Evolutionary conservation across 148 eudicot genomes (phyloP), one percentile per base, ranked within the genome.

Genomic region (Heliosperma pusillum): DNA sequence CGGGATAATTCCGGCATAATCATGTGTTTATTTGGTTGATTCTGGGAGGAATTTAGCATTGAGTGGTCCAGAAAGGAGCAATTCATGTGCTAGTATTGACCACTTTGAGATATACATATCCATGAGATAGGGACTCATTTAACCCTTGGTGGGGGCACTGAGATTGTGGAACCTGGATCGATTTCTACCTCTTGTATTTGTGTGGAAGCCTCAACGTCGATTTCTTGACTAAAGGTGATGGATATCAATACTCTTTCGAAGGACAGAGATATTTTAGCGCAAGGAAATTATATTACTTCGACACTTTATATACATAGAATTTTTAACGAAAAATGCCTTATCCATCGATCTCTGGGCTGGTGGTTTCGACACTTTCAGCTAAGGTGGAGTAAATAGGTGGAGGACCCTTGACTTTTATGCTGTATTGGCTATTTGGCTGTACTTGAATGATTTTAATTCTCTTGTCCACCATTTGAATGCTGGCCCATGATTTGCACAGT

Each of bases 71-170:
- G 69, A 72, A 66, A 24, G 44, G 70, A 60, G 77, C 40, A 19
- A 76, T 57, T 80, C 77, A 77, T 80, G 77, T 80, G 77, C 77
- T 52, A 59, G 66, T 12, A 72, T 45, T 56, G 80, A 63, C 77
- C 55, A 81, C 59, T 66, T 81, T 72, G 65, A 66, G 80, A 81
- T 81, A 36, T 61, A 64, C 74, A 81, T 63, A 77, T 81, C 74
- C 80, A 81, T 72, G 64, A 77, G 77, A 77, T 58, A 40, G 58
- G 65, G 76, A 68, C 80, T 67, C 65, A 69, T 72, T 17, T 68
- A 68, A 33, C 73, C 66, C 19, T 20, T 71, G 60, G 79, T 75
- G 68, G 80, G 80, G 74, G 52, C 69, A 29, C 42, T 56, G 60
- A 36, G 42, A 36, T 36, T 16, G 55, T 80, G 72, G 75, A 63